phyloP scores from a whole-genome alignment of 1,284 basidiomycete genomes.

The Tylopilus sp. region DNA sequence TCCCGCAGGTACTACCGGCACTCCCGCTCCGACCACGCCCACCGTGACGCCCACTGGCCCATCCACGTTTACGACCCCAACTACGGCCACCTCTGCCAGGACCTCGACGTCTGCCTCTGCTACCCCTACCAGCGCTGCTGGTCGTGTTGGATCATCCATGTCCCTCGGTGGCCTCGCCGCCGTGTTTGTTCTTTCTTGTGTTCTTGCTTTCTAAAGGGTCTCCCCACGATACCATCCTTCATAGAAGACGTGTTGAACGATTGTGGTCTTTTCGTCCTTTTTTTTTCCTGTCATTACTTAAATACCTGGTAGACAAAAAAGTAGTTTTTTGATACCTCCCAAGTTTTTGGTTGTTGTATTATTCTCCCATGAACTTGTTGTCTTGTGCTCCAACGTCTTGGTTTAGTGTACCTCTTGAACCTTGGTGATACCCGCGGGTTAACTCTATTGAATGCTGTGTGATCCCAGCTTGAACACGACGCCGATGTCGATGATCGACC shows the following conservation, averaged over 20 bases:
- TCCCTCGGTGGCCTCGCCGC: slow-evolving; percentile 22
- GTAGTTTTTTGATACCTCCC: slow-evolving; percentile 3
- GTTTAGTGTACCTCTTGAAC: too few relatives aligned
- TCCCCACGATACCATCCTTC: slow-evolving; percentile 3
- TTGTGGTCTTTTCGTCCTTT: background rate
- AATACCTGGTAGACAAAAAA: slow-evolving; percentile 5
- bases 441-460: too few relatives aligned
- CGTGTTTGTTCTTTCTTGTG: slow-evolving; percentile 23
- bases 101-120: slow-evolving; percentile 13
- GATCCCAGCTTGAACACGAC: background rate
- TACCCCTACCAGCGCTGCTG: slow-evolving; percentile 19
- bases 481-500: slow-evolving; percentile 17
- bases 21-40: slow-evolving; percentile 2
- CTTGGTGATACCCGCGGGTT: background rate
- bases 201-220: slow-evolving; percentile 19
- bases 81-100: background rate
- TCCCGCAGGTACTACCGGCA: background rate
- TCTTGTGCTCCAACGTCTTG: background rate
- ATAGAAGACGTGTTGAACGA: slow-evolving; percentile 9
- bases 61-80: background rate
- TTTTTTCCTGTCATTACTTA: background rate
- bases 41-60: background rate
- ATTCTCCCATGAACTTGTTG: background rate
- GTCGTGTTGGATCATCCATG: slow-evolving; percentile 18
- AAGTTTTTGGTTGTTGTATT: slow-evolving; percentile 17